Evolutionary conservation across 345 rosid genomes (phyloP).

Genomic region (Eucalyptus coolabah): DNA sequence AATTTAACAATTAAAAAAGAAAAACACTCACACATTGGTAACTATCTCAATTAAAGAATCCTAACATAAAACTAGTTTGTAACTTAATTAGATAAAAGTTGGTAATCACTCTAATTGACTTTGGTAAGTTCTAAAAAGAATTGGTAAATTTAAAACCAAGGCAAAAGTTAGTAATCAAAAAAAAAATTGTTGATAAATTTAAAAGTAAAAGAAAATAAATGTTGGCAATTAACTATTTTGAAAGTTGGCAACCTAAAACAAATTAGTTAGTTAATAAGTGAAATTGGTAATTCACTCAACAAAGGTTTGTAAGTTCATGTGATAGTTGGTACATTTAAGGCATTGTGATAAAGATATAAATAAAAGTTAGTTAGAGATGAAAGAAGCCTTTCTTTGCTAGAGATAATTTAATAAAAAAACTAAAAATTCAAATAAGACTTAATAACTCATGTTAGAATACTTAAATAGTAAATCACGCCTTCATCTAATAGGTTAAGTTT

Average conservation of each 20-base stretch:
- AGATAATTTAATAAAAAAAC: neutral
- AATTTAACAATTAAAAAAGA: neutral
- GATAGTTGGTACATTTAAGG: neutral
- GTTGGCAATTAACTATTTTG: neutral
- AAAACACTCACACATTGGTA: neutral
- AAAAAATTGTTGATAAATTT: neutral
- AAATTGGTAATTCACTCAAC: neutral
- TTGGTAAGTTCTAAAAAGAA: neutral
- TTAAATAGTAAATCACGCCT: no score
- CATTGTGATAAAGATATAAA: neutral
- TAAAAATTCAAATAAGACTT: neutral
- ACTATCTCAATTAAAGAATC: neutral
- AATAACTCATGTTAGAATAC: neutral
- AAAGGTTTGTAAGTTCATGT: neutral
- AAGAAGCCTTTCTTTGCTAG: neutral
- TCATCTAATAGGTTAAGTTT: no score
- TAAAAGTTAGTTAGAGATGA: neutral
- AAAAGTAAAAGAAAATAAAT: neutral
- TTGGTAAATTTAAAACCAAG: neutral
- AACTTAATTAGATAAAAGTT: neutral
- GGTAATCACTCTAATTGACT: neutral
- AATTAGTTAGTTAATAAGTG: neutral
- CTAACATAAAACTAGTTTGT: neutral
- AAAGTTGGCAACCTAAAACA: neutral
- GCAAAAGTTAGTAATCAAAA: neutral